phyloP scores from a whole-genome alignment of 768 basidiomycete species.

The Russula ochroleuca region DNA sequence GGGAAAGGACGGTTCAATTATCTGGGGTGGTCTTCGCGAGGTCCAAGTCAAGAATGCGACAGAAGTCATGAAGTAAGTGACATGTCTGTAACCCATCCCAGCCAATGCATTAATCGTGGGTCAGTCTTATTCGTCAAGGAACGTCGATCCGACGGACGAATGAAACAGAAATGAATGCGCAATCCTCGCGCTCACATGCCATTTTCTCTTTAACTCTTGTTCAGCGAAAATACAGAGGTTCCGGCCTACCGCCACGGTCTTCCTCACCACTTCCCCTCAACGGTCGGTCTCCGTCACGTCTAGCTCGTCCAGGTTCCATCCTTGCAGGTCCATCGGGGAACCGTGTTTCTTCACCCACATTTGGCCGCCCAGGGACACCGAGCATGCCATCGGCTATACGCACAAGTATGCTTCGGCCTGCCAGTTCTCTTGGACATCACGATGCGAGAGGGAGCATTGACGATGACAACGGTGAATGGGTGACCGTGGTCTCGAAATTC shows the following conservation, averaged over 20 bases:
- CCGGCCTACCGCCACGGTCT: conserved; percentile 64
- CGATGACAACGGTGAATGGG: conserved; percentile 76
- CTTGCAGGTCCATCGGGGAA: conserved; percentile 44
- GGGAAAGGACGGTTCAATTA: conserved; percentile 94
- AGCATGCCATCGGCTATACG: conserved; percentile 75
- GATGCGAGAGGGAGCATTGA: conserved; percentile 38
- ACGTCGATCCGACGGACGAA: conserved; percentile 90
- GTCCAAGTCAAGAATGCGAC: conserved; percentile 74
- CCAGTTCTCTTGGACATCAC: conserved; percentile 55
- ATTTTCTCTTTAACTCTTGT: conserved; percentile 95
- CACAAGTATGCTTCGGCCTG: conserved; percentile 59
- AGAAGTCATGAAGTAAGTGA: conserved; percentile 89
- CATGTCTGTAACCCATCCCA: conserved; percentile 11
- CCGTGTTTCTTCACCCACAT: conserved; percentile 72
- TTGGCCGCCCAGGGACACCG: conserved; percentile 73
- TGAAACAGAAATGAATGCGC: conserved; percentile 98
- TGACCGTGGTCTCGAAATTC: conserved; percentile 90
- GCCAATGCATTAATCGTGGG: conserved; percentile 23
- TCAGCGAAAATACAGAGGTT: conserved; percentile 81
- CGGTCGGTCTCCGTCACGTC: conserved; percentile 71
- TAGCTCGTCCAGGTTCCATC: conserved; percentile 79
- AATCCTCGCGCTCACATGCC: conserved; percentile 96
- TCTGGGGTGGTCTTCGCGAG: conserved; percentile 95
- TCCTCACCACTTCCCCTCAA: conserved; percentile 71
- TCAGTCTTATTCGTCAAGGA: conserved; percentile 81